Conservation (phyloP, 2,329 filamentous ascomycete species). For the Emmonsiellopsis sp. region DNA sequence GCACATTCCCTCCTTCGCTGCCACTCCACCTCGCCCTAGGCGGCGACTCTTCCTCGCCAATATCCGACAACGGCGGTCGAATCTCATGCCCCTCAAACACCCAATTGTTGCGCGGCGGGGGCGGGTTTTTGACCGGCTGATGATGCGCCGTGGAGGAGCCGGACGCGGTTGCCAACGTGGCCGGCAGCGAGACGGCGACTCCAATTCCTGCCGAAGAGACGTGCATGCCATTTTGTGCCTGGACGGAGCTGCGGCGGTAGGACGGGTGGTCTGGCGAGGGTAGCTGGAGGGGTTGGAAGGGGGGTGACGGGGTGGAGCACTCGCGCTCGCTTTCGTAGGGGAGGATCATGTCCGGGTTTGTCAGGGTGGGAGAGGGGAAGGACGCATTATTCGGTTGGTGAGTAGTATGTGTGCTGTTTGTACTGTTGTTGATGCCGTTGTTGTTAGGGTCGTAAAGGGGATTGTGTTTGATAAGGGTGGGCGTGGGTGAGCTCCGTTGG, state of each 20-base stretch:
- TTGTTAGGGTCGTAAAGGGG: not conserved
- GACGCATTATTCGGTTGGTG: not conserved
- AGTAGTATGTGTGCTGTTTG: not conserved
- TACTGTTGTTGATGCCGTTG: not conserved
- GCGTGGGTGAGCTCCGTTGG: not conserved
- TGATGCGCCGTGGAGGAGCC: not conserved
- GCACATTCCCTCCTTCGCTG: not conserved
- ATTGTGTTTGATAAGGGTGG: not conserved
- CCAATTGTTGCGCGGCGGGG: slow-evolving; percentile 23
- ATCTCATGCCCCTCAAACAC: slow-evolving; percentile 28
- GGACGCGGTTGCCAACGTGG: slow-evolving; percentile 6
- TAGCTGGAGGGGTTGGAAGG: slow-evolving; percentile 40
- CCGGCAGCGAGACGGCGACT: slow-evolving; percentile 8
- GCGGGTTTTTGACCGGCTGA: slow-evolving; percentile 14
- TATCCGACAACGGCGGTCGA: slow-evolving; percentile 36
- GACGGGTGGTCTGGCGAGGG: slow-evolving; percentile 31
- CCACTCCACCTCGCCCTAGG: not conserved
- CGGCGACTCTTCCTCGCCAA: slow-evolving; percentile 33
- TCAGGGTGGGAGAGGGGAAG: slow-evolving; percentile 68
- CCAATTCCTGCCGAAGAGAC: slow-evolving; percentile 4
- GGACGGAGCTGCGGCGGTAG: slow-evolving; percentile 18
- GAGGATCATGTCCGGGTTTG: slow-evolving; percentile 90
- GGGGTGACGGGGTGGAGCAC: slow-evolving; percentile 43
- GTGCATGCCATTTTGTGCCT: not conserved
- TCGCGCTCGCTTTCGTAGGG: slow-evolving; percentile 54